phyloP scores from a whole-genome alignment of 345 rosid species.

The Aquilaria malaccensis region DNA sequence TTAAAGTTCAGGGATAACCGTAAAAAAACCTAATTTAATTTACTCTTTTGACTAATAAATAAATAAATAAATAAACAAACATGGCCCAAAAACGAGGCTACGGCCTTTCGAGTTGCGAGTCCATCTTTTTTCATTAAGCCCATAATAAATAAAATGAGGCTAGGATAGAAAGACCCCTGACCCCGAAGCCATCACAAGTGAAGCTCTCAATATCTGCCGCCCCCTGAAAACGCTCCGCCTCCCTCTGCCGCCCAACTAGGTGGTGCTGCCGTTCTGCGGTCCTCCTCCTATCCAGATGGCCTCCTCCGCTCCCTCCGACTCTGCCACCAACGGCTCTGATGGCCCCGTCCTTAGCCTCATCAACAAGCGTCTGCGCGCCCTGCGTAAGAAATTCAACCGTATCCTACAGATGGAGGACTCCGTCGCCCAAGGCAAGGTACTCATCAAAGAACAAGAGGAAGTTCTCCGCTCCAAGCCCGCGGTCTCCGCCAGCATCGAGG shows the following conservation, averaged over 20 bases:
- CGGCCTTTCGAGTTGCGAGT: too few species aligned
- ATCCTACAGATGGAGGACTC: constrained; percentile 83
- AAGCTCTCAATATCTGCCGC: neutral
- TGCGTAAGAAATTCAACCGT: constrained; percentile 78
- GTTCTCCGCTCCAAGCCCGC: constrained; percentile 75
- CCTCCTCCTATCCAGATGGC: constrained; percentile 17
- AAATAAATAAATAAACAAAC: too few species aligned
- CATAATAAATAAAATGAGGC: neutral
- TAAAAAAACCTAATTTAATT: too few species aligned
- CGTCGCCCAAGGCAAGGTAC: constrained; percentile 61
- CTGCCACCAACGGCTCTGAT: constrained; percentile 31
- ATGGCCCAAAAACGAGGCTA: too few species aligned
- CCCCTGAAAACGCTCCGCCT: constrained; percentile 1
- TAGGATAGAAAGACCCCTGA: neutral
- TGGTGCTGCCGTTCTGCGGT: constrained; percentile 9
- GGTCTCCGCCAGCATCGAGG: constrained; percentile 60
- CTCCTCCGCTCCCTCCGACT: constrained; percentile 40
- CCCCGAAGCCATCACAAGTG: neutral
- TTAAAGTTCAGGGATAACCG: too few species aligned
- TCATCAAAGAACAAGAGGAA: constrained; percentile 86
- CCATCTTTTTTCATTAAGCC: neutral
- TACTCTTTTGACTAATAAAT: too few species aligned
- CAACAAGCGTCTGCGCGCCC: constrained; percentile 91
- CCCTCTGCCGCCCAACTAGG: constrained; percentile 10
- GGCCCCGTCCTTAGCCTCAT: constrained; percentile 78